Evolutionary conservation across 2,329 filamentous ascomycete species (phyloP).

Genomic region (Biscogniauxia sp.): DNA sequence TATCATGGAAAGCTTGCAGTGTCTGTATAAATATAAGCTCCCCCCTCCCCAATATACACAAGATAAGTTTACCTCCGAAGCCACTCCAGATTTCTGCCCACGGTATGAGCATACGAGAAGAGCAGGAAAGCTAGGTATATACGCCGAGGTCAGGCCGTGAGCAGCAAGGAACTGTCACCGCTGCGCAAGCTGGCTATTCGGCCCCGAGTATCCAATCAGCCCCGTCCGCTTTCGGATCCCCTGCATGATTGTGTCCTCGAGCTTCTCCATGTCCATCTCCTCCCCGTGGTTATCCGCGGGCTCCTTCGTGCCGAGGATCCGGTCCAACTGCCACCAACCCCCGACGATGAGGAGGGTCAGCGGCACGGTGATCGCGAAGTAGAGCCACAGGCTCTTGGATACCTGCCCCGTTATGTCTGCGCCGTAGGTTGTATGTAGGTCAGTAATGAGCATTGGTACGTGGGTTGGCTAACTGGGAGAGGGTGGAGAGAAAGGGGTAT

Average conservation of each 20-base stretch:
- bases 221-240: constrained; percentile 4
- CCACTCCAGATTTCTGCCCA: no score
- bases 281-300: constrained; percentile 1
- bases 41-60: no score
- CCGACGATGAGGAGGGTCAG: constrained; percentile 4
- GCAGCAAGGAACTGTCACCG: no score
- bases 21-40: no score
- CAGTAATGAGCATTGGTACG: neutral
- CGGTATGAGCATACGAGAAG: no score
- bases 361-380: constrained; percentile 3
- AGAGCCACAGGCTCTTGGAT: constrained; percentile 5
- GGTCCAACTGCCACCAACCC: constrained; percentile 1
- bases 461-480: neutral
- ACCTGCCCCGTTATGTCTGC: neutral
- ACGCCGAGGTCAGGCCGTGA: no score
- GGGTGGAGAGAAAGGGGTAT: neutral
- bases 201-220: neutral
- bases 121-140: no score
- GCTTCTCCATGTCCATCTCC: constrained; percentile 2
- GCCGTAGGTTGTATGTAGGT: neutral
- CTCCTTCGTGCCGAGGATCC: neutral
- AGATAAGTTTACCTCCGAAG: no score
- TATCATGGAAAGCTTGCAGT: no score
- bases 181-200: no score
- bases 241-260: constrained; percentile 2